Percentiles rank a stretch among this genome's conserved stretches.
Evolutionary conservation across 2,329 filamentous ascomycete species (phyloP).

Genomic region (Apiospora pterosperma): DNA sequence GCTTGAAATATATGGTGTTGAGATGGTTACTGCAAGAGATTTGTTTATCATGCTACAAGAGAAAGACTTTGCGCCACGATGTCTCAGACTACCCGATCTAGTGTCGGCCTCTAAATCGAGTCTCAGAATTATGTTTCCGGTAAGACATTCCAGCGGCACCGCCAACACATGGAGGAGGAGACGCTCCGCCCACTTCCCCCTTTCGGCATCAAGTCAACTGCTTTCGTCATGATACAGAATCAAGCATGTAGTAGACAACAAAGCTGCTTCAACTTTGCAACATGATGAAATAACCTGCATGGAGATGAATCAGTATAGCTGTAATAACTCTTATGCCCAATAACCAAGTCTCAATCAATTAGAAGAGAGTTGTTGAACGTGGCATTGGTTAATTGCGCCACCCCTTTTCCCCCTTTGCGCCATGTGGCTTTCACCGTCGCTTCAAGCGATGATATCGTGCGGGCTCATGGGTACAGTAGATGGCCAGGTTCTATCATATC

Average conservation of each 20-base stretch:
- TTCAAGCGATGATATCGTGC: background rate
- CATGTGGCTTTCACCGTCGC: background rate
- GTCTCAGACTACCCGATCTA: background rate
- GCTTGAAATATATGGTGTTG: no score
- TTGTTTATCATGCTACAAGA: background rate
- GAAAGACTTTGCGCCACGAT: background rate
- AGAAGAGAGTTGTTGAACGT: background rate
- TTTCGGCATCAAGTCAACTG: background rate
- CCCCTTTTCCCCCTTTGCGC: background rate
- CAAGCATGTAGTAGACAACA: background rate
- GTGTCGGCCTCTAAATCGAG: background rate
- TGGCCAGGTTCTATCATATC: slow-evolving; percentile 11
- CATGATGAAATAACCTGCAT: background rate
- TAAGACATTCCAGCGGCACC: background rate
- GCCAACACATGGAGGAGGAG: background rate
- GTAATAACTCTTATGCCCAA: background rate
- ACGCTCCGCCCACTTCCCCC: background rate
- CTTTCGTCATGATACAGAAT: background rate
- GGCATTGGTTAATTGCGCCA: background rate
- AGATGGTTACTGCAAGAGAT: no score
- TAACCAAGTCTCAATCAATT: background rate
- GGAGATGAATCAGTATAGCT: background rate
- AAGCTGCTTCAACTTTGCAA: background rate
- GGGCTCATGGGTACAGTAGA: background rate
- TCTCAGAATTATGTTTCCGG: background rate